phyloP scores from a whole-genome alignment of 2,329 filamentous ascomycete species.

The Arthrobotrys pseudoclavata region DNA sequence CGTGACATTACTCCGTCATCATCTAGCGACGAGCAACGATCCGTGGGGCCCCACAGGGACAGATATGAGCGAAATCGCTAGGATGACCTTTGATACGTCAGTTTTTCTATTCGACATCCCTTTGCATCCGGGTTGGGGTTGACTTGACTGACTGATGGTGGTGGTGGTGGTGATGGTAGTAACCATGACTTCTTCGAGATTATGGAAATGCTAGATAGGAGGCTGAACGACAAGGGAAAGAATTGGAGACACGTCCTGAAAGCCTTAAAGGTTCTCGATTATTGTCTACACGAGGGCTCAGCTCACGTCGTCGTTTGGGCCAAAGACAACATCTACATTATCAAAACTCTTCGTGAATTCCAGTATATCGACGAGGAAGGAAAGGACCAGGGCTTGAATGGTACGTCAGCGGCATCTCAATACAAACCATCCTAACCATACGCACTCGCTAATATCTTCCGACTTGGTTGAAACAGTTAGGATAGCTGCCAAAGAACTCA shows the following conservation, averaged over 20 bases:
- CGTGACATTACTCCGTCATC: slow-evolving; percentile 49
- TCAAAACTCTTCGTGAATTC: slow-evolving; percentile 97
- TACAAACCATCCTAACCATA: slow-evolving; percentile 44
- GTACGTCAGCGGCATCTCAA: slow-evolving; percentile 70
- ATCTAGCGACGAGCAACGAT: slow-evolving; percentile 95
- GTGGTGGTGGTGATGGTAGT: slow-evolving; percentile 68
- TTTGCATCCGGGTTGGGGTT: neutral
- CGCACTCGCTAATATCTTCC: slow-evolving; percentile 63
- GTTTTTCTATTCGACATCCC: slow-evolving; percentile 64
- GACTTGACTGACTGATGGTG: slow-evolving; percentile 3
- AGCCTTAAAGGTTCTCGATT: slow-evolving; percentile 96
- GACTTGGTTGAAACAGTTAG: slow-evolving; percentile 75
- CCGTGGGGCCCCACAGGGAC: slow-evolving; percentile 98
- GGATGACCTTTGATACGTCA: slow-evolving; percentile 97
- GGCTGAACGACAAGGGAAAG: slow-evolving; percentile 98
- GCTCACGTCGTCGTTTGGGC: slow-evolving; percentile 98
- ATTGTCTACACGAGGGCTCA: slow-evolving; percentile 96
- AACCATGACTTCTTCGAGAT: slow-evolving; percentile 99
- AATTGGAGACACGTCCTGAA: slow-evolving; percentile 99
- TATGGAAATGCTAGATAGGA: slow-evolving; percentile 99
- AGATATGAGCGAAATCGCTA: slow-evolving; percentile 98
- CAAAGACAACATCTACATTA: slow-evolving; percentile 97
- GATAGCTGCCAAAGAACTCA: slow-evolving; percentile 95
- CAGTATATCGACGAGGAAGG: slow-evolving; percentile 97
- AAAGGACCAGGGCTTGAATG: slow-evolving; percentile 94